These are phyloP conservation scores for Isochrysis galbana DNA, from an alignment of 78 protist species.

Conservation along the genomic window DNA sequence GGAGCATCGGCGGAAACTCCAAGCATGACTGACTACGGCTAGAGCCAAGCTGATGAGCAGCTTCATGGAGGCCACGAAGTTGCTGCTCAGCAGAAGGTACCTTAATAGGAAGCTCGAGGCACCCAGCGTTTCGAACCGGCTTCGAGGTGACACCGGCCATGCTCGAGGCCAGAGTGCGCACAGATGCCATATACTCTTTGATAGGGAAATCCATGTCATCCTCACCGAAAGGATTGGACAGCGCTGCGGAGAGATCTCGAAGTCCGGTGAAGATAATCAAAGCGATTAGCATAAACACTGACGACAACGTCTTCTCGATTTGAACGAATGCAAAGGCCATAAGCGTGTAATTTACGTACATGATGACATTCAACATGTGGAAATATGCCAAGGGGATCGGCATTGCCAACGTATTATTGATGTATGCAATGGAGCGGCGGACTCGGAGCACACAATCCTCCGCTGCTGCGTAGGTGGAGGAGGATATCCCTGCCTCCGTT, in stretches of 20 bases:
- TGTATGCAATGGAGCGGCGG: background rate
- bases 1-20: no score
- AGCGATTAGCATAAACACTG: background rate
- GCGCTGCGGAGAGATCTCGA: background rate
- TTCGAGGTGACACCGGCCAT: background rate
- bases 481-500: background rate
- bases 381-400: background rate
- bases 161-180: background rate
- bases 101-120: background rate
- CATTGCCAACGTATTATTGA: background rate
- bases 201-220: background rate
- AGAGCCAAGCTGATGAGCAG: no score
- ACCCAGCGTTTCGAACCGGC: background rate
- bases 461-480: background rate
- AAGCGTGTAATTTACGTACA: background rate
- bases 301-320: background rate
- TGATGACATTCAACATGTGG: background rate
- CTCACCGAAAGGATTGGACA: background rate
- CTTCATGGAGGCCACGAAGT: background rate
- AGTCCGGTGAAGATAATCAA: background rate
- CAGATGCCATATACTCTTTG: background rate
- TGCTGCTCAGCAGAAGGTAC: background rate
- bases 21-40: no score
- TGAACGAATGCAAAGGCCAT: background rate
- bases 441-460: background rate